Conservation (phyloP, 2,329 filamentous ascomycete genomes). For the Monosporascus sp. region DNA sequence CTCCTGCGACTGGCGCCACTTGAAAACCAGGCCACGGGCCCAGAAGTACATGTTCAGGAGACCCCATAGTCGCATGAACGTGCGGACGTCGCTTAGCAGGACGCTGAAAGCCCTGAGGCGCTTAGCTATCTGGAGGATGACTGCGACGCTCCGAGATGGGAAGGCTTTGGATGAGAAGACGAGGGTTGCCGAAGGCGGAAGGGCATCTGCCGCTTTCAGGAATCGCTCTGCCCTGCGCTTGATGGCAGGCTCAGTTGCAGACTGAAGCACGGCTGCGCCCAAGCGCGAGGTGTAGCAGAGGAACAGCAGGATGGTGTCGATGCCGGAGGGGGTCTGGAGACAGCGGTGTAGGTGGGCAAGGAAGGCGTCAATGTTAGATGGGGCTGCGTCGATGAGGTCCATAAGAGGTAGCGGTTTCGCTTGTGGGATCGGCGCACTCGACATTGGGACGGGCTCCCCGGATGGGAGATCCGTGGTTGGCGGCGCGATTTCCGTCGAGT, state of each 20-base stretch:
- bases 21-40: slow-evolving; percentile 45
- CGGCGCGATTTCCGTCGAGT: slow-evolving; percentile 15
- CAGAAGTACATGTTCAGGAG: slow-evolving; percentile 69
- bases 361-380: slow-evolving; percentile 45
- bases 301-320: slow-evolving; percentile 65
- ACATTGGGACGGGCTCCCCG: slow-evolving; percentile 30
- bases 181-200: slow-evolving; percentile 46
- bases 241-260: slow-evolving; percentile 53
- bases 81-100: slow-evolving; percentile 65
- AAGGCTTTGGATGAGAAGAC: slow-evolving; percentile 33
- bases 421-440: slow-evolving; percentile 15
- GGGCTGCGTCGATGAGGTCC: slow-evolving; percentile 29
- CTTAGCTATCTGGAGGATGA: slow-evolving; percentile 43
- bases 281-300: slow-evolving; percentile 63
- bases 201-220: slow-evolving; percentile 45
- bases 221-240: slow-evolving; percentile 46
- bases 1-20: slow-evolving; percentile 26
- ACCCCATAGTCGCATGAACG: slow-evolving; percentile 72
- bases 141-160: slow-evolving; percentile 33
- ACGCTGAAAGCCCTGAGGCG: slow-evolving; percentile 57
- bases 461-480: slow-evolving; percentile 30
- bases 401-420: slow-evolving; percentile 19
- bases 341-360: slow-evolving; percentile 55
- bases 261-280: slow-evolving; percentile 43
- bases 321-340: slow-evolving; percentile 62